These are phyloP conservation scores for Dissophora globulifera DNA, from an alignment of 192 early-diverging fungal species.

Conservation along the genomic window DNA sequence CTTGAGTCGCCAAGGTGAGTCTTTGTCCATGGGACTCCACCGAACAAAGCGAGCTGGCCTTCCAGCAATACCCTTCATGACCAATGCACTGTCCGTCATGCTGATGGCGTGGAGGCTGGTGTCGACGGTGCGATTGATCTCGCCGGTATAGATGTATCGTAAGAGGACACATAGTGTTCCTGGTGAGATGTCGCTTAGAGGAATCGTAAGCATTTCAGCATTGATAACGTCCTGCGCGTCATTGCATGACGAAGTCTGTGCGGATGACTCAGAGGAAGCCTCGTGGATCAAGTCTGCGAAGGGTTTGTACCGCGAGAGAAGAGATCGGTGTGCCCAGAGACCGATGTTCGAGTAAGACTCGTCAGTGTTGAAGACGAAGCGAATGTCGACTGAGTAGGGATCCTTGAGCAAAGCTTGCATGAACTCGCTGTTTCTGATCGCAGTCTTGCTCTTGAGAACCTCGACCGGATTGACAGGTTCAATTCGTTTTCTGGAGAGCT, in stretches of 20 bases:
- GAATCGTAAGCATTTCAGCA: not conserved
- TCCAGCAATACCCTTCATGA: not conserved
- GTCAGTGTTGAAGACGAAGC: conserved; percentile 9
- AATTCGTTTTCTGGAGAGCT: no score
- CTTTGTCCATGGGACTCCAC: no score
- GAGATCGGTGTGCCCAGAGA: conserved; percentile 6
- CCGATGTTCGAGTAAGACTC: not conserved
- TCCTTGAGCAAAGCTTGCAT: conserved; percentile 4
- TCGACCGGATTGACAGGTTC: no score
- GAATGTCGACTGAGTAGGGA: conserved; percentile 4
- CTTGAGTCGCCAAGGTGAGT: conserved; percentile 9
- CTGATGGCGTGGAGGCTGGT: not conserved
- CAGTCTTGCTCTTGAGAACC: no score
- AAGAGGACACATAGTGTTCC: conserved; percentile 10
- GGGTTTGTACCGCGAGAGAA: not conserved
- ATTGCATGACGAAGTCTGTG: no score
- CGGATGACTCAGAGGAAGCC: no score
- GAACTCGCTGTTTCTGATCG: not conserved
- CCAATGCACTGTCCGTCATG: not conserved
- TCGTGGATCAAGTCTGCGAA: not conserved
- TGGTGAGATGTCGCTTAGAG: not conserved
- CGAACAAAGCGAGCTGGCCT: no score
- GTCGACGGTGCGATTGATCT: conserved; percentile 2
- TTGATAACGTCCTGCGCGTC: no score
- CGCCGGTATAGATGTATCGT: conserved; percentile 9